These are phyloP conservation scores for Solanum pennellii DNA, from an alignment of 257 asterid species.

Conservation along the genomic window DNA sequence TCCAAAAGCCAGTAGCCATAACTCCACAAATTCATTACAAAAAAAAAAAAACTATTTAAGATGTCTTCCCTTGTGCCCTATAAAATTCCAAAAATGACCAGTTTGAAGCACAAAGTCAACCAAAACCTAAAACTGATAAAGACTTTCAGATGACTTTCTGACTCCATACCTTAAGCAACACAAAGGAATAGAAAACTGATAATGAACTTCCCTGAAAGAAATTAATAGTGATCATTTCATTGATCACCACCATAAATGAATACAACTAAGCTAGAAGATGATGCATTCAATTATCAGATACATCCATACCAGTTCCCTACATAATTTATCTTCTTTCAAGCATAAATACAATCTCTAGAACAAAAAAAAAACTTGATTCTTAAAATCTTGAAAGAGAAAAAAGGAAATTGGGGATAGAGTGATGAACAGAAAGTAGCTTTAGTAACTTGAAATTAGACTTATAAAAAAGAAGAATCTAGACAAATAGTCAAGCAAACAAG, in stretches of 20 bases:
- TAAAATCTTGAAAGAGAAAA: not conserved
- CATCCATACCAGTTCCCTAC: not conserved
- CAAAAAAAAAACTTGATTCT: not conserved
- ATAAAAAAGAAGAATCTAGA: not conserved
- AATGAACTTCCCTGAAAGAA: not conserved
- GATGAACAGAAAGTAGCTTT: not conserved
- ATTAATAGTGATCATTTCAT: not conserved
- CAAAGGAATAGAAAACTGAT: not conserved
- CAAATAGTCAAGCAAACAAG: not conserved
- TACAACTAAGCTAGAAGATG: not conserved
- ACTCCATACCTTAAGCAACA: not conserved
- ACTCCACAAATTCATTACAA: not conserved
- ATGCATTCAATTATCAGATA: not conserved
- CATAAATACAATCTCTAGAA: not conserved
- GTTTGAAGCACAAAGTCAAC: not conserved
- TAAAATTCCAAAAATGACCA: not conserved
- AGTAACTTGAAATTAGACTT: not conserved
- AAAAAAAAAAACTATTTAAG: not conserved
- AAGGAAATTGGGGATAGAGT: not conserved
- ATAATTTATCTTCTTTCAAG: not conserved
- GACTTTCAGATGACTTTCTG: not conserved
- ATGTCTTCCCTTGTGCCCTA: not conserved
- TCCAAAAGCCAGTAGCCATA: not conserved
- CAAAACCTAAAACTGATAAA: not conserved
- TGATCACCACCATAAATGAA: not conserved